Evolutionary conservation across 352 stramenopile genomes (phyloP), one percentile per base, ranked within the genome.

Genomic region (Pythium pyrilobum): DNA sequence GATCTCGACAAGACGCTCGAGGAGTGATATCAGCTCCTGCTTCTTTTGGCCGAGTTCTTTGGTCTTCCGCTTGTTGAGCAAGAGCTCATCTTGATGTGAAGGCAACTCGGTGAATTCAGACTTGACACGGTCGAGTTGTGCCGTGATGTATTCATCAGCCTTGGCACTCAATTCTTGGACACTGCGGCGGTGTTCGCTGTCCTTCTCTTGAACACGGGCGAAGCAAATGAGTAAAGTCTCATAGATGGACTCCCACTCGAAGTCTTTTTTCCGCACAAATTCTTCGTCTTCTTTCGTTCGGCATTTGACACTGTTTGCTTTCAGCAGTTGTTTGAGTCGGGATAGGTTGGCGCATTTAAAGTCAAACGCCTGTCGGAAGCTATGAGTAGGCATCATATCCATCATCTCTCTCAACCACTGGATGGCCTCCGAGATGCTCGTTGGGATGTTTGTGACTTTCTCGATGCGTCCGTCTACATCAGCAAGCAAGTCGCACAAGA

Each of bases 211-310:
- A 7, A 89, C 77, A 41, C 73, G 64, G 25, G 56, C 40, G 9
- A 89, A 55, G 21, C 79, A 89, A n/a, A 78, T 43, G 9, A 85
- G 47, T 3, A 87, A 32, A 2, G 79, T 87, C 12, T 89, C 79
- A 32, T 74, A 79, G 0, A 72, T 69, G 15, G 77, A 87, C 12
- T 84, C 79, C 77, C 79, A 89, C 36, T 68, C 67, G 10, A 77
- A 40, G 21, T 89, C 77, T 0, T 82, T 62, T 24, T 75, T 84
- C 12, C 61, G 68, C 23, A 85, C 13, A 44, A 36, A 15, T 41
- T 66, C 31, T 31, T 29, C 21, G 38, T 71, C 44, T 50, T 36
- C 20, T 28, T 38, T 2, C 5, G 4, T 27, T 39, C 5, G n/a
- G 12, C 31, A 62, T 11, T 20, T 47, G 0, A 71, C 31, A 0